Evolutionary conservation across 2,329 filamentous ascomycete species (phyloP).

Genomic region (Aspergillus pseudoglaucus): DNA sequence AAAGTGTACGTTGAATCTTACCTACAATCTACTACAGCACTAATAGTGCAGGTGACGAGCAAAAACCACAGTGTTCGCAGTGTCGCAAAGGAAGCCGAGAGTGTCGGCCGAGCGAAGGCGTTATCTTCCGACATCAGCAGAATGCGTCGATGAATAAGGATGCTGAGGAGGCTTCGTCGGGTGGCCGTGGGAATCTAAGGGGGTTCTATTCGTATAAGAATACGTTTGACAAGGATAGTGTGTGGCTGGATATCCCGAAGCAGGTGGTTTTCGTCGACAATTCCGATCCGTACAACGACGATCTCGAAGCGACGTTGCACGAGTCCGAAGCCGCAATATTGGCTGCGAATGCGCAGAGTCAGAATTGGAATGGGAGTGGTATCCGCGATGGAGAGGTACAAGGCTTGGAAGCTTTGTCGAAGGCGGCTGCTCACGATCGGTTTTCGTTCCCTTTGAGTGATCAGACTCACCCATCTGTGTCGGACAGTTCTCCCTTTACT

Average conservation of each 20-base stretch:
- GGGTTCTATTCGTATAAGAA: conserved; percentile 62
- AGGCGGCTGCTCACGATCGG: conserved; percentile 42
- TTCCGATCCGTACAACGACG: conserved; percentile 55
- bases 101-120: conserved; percentile 55
- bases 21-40: conserved; percentile 4
- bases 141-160: conserved; percentile 61
- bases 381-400: conserved; percentile 33
- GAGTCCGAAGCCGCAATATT: conserved; percentile 25
- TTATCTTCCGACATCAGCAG: conserved; percentile 63
- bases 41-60: conserved; percentile 43
- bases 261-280: conserved; percentile 59
- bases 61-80: conserved; percentile 55
- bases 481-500: conserved; percentile 13
- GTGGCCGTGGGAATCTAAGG: conserved; percentile 43
- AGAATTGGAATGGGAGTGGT: conserved; percentile 24
- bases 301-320: conserved; percentile 31
- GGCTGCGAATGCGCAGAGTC: conserved; percentile 21
- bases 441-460: conserved; percentile 23
- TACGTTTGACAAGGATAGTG: conserved; percentile 54
- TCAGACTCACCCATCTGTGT: conserved; percentile 21
- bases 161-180: conserved; percentile 30
- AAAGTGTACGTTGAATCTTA: conserved; percentile 44
- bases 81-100: conserved; percentile 55
- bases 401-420: conserved; percentile 50
- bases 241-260: conserved; percentile 59